These are phyloP conservation scores for Primulina huaijiensis DNA, from an alignment of 257 asterid genomes.

Conservation along the genomic window DNA sequence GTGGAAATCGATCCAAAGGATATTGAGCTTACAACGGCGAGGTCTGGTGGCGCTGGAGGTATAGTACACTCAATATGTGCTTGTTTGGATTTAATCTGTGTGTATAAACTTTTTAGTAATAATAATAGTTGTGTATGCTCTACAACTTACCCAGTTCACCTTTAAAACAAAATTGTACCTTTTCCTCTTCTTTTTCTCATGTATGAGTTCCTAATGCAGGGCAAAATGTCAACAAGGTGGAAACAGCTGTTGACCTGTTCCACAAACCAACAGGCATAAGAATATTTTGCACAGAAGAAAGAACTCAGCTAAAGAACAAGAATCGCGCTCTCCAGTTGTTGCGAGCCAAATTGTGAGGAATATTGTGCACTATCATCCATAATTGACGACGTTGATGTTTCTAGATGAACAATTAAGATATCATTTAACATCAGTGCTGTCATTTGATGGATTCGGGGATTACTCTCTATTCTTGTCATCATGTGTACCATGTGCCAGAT, in stretches of 20 bases:
- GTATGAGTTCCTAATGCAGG: conserved; percentile 56
- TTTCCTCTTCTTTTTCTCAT: conserved; percentile 11
- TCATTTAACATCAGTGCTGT: neutral
- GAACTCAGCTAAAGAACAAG: conserved; percentile 85
- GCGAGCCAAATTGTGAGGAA: conserved; percentile 74
- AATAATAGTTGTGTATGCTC: conserved; percentile 7
- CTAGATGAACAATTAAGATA: conserved; percentile 8
- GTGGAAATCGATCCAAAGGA: conserved; percentile 97
- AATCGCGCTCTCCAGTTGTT: conserved; percentile 66
- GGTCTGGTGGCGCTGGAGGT: conserved; percentile 99
- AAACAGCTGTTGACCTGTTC: conserved; percentile 63
- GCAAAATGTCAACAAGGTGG: conserved; percentile 99
- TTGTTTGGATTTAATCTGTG: neutral
- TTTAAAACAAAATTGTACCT: neutral
- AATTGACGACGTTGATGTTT: conserved; percentile 19
- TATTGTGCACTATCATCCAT: conserved; percentile 3
- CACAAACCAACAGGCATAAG: conserved; percentile 99
- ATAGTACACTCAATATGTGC: conserved; percentile 26
- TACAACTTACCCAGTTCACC: neutral
- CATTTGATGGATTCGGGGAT: neutral
- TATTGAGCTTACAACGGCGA: conserved; percentile 91
- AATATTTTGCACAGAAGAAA: conserved; percentile 96
- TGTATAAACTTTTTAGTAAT: neutral
- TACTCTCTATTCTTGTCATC: neutral
- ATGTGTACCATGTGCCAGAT: neutral